These are phyloP conservation scores for Lolium multiflorum DNA, from an alignment of 176 grass and related monocot genomes.

Conservation along the genomic window DNA sequence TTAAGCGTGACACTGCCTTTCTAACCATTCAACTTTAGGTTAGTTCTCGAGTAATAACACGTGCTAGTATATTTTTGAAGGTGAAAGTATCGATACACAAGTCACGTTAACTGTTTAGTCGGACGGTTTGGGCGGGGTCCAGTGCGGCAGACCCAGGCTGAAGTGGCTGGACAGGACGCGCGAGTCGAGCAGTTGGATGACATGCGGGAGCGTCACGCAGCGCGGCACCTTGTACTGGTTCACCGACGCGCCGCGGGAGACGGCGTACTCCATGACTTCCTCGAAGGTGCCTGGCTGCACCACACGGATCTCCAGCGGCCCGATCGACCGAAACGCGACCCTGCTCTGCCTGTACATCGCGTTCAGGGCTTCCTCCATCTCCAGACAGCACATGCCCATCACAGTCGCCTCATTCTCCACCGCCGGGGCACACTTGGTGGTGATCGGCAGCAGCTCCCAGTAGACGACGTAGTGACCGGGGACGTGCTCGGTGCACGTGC, in stretches of 20 bases:
- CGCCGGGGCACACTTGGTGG: background rate
- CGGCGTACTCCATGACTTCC: background rate
- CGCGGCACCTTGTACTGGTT: constrained; percentile 42
- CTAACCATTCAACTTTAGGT: too few relatives aligned
- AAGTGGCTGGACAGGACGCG: constrained; percentile 82
- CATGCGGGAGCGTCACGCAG: constrained; percentile 80
- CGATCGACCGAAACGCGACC: background rate
- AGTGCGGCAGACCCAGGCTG: constrained; percentile 72
- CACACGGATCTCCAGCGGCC: background rate
- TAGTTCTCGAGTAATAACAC: too few relatives aligned
- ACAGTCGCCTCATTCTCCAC: too few relatives aligned
- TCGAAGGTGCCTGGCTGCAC: background rate
- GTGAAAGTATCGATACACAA: too few relatives aligned
- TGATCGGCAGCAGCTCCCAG: background rate
- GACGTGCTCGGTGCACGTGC: background rate
- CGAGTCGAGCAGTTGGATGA: constrained; percentile 85
- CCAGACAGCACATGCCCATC: background rate
- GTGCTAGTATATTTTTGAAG: too few relatives aligned
- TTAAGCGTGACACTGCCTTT: too few relatives aligned
- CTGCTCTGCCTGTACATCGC: background rate
- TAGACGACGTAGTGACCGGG: background rate
- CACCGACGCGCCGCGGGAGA: background rate
- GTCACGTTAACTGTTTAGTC: too few relatives aligned
- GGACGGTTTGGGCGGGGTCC: constrained; percentile 48
- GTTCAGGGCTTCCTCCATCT: constrained; percentile 12